Base-by-base conservation (phyloP, 345 rosid genomes). In the Lepidium aucheri region DNA sequence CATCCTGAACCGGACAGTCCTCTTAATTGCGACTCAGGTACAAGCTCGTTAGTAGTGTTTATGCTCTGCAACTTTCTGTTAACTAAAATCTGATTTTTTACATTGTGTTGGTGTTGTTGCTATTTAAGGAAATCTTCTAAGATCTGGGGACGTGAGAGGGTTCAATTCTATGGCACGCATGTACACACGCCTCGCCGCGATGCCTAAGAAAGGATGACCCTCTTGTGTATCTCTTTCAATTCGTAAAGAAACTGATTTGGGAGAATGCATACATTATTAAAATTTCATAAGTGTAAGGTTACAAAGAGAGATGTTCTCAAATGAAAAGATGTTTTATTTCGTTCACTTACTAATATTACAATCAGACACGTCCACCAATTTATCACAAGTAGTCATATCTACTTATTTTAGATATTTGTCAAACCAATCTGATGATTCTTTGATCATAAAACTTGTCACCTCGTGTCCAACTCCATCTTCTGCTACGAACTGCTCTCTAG, bases 1-100 rank as follows among this genome's bases (percentile, higher is more conserved):
- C 97, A 94, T 67, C 99, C 97, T 15, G 97, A 94, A 69, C 87
- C 97, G 0, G 96, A 90, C 40, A 94, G 99, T 74, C 97, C 99
- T 30, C 82, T 95, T 44, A 95, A 95, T 70, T 94, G 99, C 39
- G 97, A 94, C 83, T 94, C 99, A 44, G 97, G 99, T 87, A 79
- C 35, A 33, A 20, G 14, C 54, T 57, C 50, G 13, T 7, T 44
- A 4, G 30, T 38, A 41, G 59, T 66, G 4, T 57, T 33, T 2
- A 0, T 65, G 18, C 39, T 33, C 6, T 26, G 54, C 41, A 38
- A 9, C 0, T 73, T 9, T 39, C 16, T 42, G 30, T 30, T 43
- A 20, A 61, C 68, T n/a, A 8, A 6, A 3, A 32, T 59, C 11
- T 41, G 59, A 14, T 10, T 41, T 13, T 52, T 40, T 54, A 45